Conservation (phyloP, 495 filamentous ascomycete species). For the Talaromyces ruber region DNA sequence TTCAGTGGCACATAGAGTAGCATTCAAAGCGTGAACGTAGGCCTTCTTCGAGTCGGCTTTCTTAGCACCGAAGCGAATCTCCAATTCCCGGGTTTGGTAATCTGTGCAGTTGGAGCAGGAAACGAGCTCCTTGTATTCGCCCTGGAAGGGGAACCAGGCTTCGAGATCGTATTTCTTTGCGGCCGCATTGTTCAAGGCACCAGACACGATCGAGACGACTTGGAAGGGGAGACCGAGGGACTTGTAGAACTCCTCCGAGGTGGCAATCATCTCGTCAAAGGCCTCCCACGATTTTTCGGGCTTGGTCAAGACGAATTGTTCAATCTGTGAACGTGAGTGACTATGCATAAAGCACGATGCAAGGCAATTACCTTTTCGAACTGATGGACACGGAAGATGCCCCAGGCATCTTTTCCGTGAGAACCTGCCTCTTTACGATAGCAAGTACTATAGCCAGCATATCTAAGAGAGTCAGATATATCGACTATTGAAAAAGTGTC, state of each 20-base stretch:
- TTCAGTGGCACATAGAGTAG: conserved; percentile 87
- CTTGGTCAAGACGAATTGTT: conserved; percentile 90
- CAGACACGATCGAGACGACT: conserved; percentile 87
- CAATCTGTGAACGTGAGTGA: conserved; percentile 42
- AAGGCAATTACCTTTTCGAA: conserved; percentile 71
- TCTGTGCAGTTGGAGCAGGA: conserved; percentile 95
- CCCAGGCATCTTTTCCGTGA: conserved; percentile 95
- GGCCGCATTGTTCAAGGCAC: conserved; percentile 88
- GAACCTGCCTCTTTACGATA: conserved; percentile 90
- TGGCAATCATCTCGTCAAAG: conserved; percentile 86
- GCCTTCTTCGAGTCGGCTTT: conserved; percentile 74
- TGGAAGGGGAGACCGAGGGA: conserved; percentile 83
- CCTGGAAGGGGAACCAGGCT: conserved; percentile 94
- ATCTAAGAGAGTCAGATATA: conserved; percentile 27
- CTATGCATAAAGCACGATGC: conserved; percentile 6
- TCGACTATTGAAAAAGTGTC: background rate
- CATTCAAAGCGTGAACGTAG: conserved; percentile 91
- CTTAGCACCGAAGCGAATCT: conserved; percentile 78
- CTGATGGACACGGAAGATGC: conserved; percentile 95
- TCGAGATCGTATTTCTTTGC: conserved; percentile 94
- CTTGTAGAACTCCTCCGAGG: conserved; percentile 90
- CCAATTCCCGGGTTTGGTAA: conserved; percentile 82
- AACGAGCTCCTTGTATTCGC: conserved; percentile 95
- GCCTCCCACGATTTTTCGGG: conserved; percentile 92
- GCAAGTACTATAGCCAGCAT: conserved; percentile 90